Percentiles rank a stretch among this genome's conserved stretches.
Conservation (phyloP, 805 yeast genomes). For the Candida sphagnicola region DNA sequence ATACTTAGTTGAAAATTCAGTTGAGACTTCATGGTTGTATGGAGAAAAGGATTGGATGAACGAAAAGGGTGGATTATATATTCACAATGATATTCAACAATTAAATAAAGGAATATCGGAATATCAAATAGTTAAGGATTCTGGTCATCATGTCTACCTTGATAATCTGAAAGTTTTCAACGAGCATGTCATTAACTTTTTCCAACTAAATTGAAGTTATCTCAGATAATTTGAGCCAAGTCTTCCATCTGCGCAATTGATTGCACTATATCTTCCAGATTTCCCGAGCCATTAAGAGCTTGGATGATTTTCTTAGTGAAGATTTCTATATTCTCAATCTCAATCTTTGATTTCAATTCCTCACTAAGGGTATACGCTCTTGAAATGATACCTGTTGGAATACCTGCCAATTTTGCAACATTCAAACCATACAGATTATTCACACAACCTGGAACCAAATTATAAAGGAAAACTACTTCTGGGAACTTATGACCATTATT, state of each 20-base stretch:
- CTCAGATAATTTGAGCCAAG: no score
- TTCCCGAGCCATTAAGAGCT: background rate
- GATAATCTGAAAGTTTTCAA: constrained; percentile 26
- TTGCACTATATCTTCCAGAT: background rate
- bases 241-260: background rate
- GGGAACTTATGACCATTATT: constrained; percentile 28
- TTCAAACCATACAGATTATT: constrained; percentile 77
- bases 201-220: background rate
- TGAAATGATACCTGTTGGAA: constrained; percentile 45
- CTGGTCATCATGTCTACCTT: constrained; percentile 42
- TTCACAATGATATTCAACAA: constrained; percentile 21
- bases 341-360: constrained; percentile 23
- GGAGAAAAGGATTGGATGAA: constrained; percentile 47
- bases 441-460: constrained; percentile 33
- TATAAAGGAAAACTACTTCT: constrained; percentile 37
- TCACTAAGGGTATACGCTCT: constrained; percentile 41
- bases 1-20: constrained; percentile 17
- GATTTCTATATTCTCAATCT: constrained; percentile 9
- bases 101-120: constrained; percentile 14
- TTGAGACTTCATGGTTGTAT: constrained; percentile 32
- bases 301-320: constrained; percentile 5
- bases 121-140: constrained; percentile 24
- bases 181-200: background rate
- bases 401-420: constrained; percentile 73
- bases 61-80: constrained; percentile 30